Base-by-base conservation (phyloP, 768 basidiomycete genomes). In the Termitomyces sp. region DNA sequence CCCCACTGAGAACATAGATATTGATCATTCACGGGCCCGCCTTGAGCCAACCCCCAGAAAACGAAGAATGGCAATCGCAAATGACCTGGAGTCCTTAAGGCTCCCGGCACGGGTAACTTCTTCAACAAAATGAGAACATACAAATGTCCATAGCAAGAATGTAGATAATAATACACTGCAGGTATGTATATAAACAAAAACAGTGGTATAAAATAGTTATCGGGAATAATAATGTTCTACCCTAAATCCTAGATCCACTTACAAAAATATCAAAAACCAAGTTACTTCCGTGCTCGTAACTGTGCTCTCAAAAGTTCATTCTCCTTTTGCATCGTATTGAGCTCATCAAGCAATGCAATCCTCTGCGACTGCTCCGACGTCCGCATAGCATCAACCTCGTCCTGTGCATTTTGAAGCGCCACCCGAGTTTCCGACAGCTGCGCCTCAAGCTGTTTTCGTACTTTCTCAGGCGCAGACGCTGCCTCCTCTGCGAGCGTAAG, bases 271-370 rank as follows among this genome's bases (percentile, higher is more conserved):
- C 8, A 53, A 49, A 8, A 7, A 24, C 12, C 28, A 56, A 4
- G 13, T 74, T 78, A 80, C 74, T 84, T 88, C 63, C 79, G 71
- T 24, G 81, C 81, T 55, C 91, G 81, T 66, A 94, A 67, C 72
- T 94, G 92, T 36, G 86, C 84, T 48, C 89, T 81, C 62, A 94
- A 70, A 42, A 72, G 84, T 44, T 76, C 79, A 68, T 94, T 94
- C 75, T 94, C 91, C 59, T 83, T 88, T 76, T 94, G 91, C 75
- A 89, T 81, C 55, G 82, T 79, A 71, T 92, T 94, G 67, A 96
- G 80, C 76, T 96, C 94, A 69, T 97, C 94, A 46, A 99, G 79
- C 58, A 99, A 70, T 36, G 89, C 88, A 58, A 93, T 86, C 65
- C 89, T 81, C 76, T 96, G 94, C 9, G 79, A 83, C 75, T 94